Base-by-base conservation (phyloP, 768 basidiomycete species). In the Tephrocybe rancida region DNA sequence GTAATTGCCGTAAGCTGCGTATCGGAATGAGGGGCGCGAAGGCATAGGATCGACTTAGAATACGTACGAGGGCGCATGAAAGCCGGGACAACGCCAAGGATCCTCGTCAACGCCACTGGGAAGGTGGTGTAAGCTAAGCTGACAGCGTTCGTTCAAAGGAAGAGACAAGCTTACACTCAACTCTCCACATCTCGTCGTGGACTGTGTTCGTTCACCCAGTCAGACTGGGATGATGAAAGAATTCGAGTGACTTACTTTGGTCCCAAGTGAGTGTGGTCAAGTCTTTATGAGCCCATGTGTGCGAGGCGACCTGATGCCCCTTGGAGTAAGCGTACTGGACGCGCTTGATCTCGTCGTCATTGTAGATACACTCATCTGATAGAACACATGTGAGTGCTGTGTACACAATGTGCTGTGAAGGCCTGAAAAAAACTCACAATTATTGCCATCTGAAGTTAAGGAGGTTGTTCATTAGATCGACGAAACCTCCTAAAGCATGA, bases 11-110 rank as follows among this genome's bases (percentile, higher is more conserved):
- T 73, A 80, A 5, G 78, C 71, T 75, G 41, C 27, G 27, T n/a
- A 18, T n/a, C 26, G 9, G 42, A 14, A 27, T 1, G 16, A 18
- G 7, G 11, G 30, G n/a, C n/a, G n/a, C n/a, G n/a, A 30, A 38
- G 10, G 4, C 18, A 25, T 3, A n/a, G 13, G 2, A 21, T 9
- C 11, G 7, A 3, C 25, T 16, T 16, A 13, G 35, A 6, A 19
- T 30, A 64, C 61, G 10, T 59, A 75, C 75, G 79, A 43, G 79
- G 78, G 26, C 79, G 72, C 75, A 78, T 75, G 53, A 80, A 75
- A 22, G 77, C 78, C 6, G 78, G 79, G 1, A 60, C 58, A 52
- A 73, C 73, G 29, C 79, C 77, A 18, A 70, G 52, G 37, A 80
- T 78, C 54, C 70, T 73, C 35, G 68, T 61, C 7, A 78, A 57